phyloP scores from a whole-genome alignment of 345 rosid genomes.

The Citrus trifoliata region DNA sequence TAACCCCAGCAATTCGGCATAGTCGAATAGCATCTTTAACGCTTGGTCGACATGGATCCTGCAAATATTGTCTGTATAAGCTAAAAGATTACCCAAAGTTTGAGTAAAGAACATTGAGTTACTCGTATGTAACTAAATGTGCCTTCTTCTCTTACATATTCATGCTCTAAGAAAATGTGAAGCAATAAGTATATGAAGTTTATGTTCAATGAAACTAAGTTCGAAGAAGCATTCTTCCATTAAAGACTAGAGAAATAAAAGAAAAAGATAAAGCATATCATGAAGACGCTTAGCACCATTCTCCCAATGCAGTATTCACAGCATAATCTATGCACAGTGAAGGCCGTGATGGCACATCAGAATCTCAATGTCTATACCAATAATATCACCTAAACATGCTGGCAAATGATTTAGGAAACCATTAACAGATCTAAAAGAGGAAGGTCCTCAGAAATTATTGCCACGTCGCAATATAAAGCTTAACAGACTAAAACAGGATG shows the following conservation, averaged over 20 bases:
- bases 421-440: not conserved
- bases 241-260: not conserved
- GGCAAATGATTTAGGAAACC: not conserved
- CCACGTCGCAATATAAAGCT: not conserved
- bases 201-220: not conserved
- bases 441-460: not conserved
- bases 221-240: not conserved
- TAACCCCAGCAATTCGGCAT: conserved; percentile 88
- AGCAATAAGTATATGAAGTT: not conserved
- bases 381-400: not conserved
- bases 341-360: not conserved
- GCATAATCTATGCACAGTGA: not conserved
- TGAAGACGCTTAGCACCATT: not conserved
- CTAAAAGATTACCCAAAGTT: not conserved
- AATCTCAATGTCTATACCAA: not conserved
- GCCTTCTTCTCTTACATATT: not conserved
- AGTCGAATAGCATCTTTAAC: conserved; percentile 70
- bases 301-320: not conserved
- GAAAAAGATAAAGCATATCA: not conserved
- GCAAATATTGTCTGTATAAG: conserved; percentile 19
- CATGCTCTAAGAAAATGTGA: not conserved
- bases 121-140: not conserved
- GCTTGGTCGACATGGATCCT: conserved; percentile 97
- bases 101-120: not conserved
- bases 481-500: not conserved